Conservation (phyloP, 352 stramenopile species). For the Aphanomyces astaci region DNA sequence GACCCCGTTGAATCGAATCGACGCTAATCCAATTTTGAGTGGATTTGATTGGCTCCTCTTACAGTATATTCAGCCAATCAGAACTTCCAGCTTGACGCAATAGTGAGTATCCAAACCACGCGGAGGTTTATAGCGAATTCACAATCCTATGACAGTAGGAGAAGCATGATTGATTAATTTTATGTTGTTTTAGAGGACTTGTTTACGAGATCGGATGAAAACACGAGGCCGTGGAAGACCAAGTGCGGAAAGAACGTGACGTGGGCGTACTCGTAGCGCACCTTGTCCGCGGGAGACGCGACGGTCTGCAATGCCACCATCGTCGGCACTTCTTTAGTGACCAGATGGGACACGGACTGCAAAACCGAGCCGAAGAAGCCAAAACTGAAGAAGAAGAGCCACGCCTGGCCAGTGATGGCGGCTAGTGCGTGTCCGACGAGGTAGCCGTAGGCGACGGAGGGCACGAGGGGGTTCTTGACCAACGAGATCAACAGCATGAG, state of each 20-base stretch:
- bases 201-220: not conserved
- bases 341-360: constrained; percentile 1
- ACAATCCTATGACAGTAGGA: not conserved
- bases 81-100: no score
- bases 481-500: not conserved
- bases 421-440: not conserved
- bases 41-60: no score
- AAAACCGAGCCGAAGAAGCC: constrained; percentile 8
- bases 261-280: constrained; percentile 18
- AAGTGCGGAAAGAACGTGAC: constrained; percentile 11
- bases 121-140: no score
- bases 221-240: constrained; percentile 5
- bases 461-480: not conserved
- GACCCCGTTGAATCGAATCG: no score
- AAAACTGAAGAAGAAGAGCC: constrained; percentile 7
- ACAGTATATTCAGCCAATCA: no score
- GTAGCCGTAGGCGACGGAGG: not conserved
- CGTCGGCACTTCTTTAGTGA: not conserved
- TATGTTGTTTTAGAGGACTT: not conserved
- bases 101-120: no score
- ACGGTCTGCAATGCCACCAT: constrained; percentile 5
- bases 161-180: not conserved
- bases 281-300: not conserved
- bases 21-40: no score
- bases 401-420: not conserved